These are phyloP conservation scores for Pichia paraexigua DNA, from an alignment of 805 yeast genomes.

Conservation along the genomic window DNA sequence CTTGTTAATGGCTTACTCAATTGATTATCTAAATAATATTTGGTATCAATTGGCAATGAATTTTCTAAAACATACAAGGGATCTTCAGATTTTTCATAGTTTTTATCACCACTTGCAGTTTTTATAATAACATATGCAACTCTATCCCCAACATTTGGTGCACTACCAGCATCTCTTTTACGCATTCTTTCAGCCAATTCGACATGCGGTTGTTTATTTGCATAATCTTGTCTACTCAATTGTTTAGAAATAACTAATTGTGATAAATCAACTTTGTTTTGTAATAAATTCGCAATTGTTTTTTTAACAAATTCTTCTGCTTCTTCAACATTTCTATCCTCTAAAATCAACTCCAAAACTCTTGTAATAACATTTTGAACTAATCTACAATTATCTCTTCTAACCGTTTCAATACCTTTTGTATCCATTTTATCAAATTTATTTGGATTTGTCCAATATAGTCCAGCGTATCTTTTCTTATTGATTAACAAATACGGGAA, in stretches of 20 bases:
- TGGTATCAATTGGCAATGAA: conserved; percentile 88
- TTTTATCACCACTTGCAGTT: conserved; percentile 67
- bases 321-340: conserved; percentile 76
- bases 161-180: conserved; percentile 94
- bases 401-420: conserved; percentile 95
- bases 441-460: conserved; percentile 91
- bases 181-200: conserved; percentile 94
- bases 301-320: conserved; percentile 82
- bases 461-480: conserved; percentile 95
- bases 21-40: conserved; percentile 87
- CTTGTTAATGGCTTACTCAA: conserved; percentile 86
- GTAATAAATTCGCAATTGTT: conserved; percentile 82
- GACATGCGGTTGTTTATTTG: conserved; percentile 96
- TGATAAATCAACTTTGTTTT: conserved; percentile 86
- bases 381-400: conserved; percentile 93
- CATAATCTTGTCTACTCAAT: conserved; percentile 79
- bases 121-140: conserved; percentile 92
- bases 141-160: conserved; percentile 95
- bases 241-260: conserved; percentile 92
- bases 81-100: conserved; percentile 95
- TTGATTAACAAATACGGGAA: conserved; percentile 90
- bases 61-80: conserved; percentile 90
- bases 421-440: conserved; percentile 96
- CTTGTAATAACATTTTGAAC: conserved; percentile 93
- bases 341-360: conserved; percentile 75